Evolutionary conservation across 2,329 filamentous ascomycete genomes (phyloP).

Genomic region (Chaetomium strumarium): DNA sequence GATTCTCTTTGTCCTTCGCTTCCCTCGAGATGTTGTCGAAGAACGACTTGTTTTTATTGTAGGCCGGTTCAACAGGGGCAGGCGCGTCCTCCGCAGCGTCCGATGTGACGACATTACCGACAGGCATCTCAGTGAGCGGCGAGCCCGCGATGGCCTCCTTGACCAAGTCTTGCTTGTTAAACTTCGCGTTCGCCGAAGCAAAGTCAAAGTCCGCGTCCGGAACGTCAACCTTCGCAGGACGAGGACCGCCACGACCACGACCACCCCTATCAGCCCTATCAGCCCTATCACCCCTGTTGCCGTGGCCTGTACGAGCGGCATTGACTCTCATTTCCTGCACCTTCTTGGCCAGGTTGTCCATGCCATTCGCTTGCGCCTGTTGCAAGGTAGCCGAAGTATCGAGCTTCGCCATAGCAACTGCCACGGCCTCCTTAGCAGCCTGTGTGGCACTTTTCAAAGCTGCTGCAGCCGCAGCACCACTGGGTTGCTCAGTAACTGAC

Average conservation of each 20-base stretch:
- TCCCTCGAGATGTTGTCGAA: conserved; percentile 99
- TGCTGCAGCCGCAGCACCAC: conserved; percentile 33
- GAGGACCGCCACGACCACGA: conserved; percentile 38
- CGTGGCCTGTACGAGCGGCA: conserved; percentile 46
- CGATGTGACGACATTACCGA: conserved; percentile 25
- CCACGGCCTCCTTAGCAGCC: conserved; percentile 67
- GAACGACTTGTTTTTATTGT: conserved; percentile 87
- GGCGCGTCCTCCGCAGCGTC: conserved; percentile 35
- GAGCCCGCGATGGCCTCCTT: conserved; percentile 86
- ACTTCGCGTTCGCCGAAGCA: conserved; percentile 76
- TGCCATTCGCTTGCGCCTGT: conserved; percentile 38
- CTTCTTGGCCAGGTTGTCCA: conserved; percentile 69
- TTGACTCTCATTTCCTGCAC: conserved; percentile 71
- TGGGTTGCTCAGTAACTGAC: conserved; percentile 33
- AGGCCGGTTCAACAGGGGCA: conserved; percentile 47
- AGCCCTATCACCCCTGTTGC: conserved; percentile 10
- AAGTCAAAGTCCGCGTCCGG: conserved; percentile 93
- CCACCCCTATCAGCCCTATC: conserved; percentile 35
- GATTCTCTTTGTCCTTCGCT: conserved; percentile 76
- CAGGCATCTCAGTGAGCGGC: conserved; percentile 51
- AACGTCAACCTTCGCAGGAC: conserved; percentile 70
- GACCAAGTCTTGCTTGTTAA: conserved; percentile 78
- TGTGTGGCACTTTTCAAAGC: conserved; percentile 62
- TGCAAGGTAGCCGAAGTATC: conserved; percentile 32
- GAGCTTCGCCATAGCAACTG: conserved; percentile 77